Base-by-base conservation (phyloP, 1,284 basidiomycete species). In the Entoloma clypeatum region DNA sequence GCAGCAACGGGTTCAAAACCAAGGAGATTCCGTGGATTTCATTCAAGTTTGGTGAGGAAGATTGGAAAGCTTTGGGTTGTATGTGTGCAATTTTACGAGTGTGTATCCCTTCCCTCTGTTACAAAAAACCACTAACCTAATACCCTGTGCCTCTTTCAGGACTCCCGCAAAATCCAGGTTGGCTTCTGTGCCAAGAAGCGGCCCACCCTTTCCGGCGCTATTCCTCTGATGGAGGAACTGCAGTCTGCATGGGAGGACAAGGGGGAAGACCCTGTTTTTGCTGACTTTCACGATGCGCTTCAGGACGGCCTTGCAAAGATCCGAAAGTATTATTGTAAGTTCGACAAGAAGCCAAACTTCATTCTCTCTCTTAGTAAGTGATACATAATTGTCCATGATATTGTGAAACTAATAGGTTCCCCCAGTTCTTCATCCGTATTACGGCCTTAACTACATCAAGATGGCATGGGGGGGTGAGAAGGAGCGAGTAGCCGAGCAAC, bases 181-280 rank as follows among this genome's bases (percentile, higher is more conserved):
- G n/a, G 41, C 13, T 48, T 48, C 17, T 41, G 25, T 7, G 17
- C 46, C 7, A 32, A 48, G 17, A 40, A 29, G 18, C n/a, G 38
- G 13, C 45, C 38, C 7, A 40, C 41, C 4, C 28, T 47, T 1
- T 43, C 26, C n/a, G 13, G 24, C 10, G 41, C 13, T 31, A 52
- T 60, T 14, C 54, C 53, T 14, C 47, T 51, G 1, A 17, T 60
- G 9, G 54, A 60, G 34, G 27, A 41, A 2, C 49, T 60, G 4
- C 48, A 45, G 19, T 48, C 53, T 0, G 36, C 39, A 3, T 60
- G 53, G 56, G 56, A 58, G 33, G 41, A 33, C 10, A 58, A 59
- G 36, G n/a, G 9, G 0, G 16, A 47, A 0, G 25, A 50, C 7
- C 36, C 31, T 0, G 36, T 39, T n/a, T 60, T 44, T 31, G 17